phyloP scores from a whole-genome alignment of 441 rosid species.

The Melastoma candidum region DNA sequence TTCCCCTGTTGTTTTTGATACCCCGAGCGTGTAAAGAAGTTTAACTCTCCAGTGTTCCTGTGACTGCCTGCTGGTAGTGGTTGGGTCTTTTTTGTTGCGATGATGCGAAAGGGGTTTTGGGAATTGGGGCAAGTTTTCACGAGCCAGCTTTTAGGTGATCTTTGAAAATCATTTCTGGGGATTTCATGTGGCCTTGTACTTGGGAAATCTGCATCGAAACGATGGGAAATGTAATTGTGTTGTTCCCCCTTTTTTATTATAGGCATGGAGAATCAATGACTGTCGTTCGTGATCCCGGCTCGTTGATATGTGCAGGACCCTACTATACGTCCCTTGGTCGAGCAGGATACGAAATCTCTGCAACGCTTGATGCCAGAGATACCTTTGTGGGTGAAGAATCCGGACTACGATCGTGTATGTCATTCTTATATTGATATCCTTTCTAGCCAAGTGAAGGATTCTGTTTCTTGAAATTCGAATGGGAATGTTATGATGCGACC shows the following conservation, averaged over 20 bases:
- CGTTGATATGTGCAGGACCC: conserved; percentile 37
- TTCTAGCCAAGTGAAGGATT: neutral
- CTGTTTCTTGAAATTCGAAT: neutral
- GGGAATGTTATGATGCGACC: no score
- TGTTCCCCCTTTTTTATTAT: neutral
- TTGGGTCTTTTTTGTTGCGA: neutral
- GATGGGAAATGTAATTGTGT: neutral
- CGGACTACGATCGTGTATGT: conserved; percentile 68
- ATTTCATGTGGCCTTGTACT: no score
- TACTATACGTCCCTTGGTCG: conserved; percentile 42
- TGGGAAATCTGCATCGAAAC: no score
- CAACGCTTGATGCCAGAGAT: conserved; percentile 45
- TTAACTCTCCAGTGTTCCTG: conserved; percentile 1
- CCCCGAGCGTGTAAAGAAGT: neutral
- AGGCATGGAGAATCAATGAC: neutral
- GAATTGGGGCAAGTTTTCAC: no score
- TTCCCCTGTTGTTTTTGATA: neutral
- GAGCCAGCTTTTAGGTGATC: no score
- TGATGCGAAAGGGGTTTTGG: no score
- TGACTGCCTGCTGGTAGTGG: neutral
- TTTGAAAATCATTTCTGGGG: no score
- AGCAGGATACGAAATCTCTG: conserved; percentile 38
- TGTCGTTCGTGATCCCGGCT: conserved; percentile 2
- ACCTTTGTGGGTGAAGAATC: conserved; percentile 64
- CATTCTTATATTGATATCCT: conserved; percentile 3